Conservation (phyloP, 208 protist species). For the Tritrichomonas musculus region DNA sequence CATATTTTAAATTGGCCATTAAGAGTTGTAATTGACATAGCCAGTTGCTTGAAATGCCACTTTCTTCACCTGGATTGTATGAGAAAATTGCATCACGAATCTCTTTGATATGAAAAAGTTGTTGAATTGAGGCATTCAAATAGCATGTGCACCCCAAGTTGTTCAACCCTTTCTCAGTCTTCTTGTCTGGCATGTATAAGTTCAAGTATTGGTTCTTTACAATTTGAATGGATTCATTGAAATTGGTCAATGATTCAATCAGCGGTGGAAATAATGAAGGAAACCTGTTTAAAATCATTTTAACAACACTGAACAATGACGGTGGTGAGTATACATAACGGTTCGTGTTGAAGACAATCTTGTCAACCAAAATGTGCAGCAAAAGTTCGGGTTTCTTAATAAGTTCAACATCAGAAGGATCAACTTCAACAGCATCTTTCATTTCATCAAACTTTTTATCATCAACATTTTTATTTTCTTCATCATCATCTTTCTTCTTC, state of each 20-base stretch:
- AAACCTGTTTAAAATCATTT: not conserved
- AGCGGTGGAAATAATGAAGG: too few species aligned
- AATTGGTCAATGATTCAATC: not conserved
- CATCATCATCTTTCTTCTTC: not conserved
- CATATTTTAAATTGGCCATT: not conserved
- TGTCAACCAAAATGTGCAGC: not conserved
- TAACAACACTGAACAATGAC: not conserved
- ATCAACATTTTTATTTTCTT: too few species aligned
- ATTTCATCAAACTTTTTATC: not conserved
- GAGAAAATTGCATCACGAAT: not conserved
- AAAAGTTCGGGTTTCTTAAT: not conserved
- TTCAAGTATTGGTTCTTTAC: not conserved
- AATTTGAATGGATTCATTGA: too few species aligned
- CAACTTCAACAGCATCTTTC: not conserved
- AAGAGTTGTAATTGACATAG: not conserved
- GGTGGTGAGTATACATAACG: not conserved
- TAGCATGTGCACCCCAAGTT: conserved; percentile 27
- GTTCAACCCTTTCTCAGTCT: not conserved
- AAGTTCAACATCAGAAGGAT: not conserved
- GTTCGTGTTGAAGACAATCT: not conserved
- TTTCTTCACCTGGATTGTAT: not conserved
- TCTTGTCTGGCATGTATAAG: not conserved
- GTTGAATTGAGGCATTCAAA: not conserved
- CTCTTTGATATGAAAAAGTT: not conserved
- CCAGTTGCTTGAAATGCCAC: not conserved